A percentile compares a stretch with the other conserved stretches of the same genome.
phyloP scores from a whole-genome alignment of 2,329 filamentous ascomycete species.

The Colletotrichum sp. region DNA sequence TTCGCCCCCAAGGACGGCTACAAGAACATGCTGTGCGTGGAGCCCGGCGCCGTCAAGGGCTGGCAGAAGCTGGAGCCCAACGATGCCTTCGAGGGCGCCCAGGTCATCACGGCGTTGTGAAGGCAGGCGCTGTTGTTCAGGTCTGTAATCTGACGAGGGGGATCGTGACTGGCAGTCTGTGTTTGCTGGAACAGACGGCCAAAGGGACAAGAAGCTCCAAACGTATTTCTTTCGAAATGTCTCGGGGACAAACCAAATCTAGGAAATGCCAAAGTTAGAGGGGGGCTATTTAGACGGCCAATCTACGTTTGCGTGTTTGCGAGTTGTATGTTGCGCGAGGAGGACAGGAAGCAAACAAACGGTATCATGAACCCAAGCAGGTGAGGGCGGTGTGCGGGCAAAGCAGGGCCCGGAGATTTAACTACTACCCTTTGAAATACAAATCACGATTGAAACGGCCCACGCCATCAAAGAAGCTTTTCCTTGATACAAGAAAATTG shows the following conservation, averaged over 20 bases:
- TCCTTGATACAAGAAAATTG: neutral
- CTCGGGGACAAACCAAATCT: neutral
- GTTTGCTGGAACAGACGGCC: neutral
- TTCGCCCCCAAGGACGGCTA: constrained; percentile 90
- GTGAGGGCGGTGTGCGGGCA: neutral
- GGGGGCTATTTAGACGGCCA: constrained; percentile 3
- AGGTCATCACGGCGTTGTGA: constrained; percentile 47
- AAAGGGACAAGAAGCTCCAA: neutral
- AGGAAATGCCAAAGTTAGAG: neutral
- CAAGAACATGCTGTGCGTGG: constrained; percentile 93
- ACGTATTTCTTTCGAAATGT: neutral
- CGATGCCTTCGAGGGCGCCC: constrained; percentile 67
- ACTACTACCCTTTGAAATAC: constrained; percentile 1
- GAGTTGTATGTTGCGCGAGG: neutral
- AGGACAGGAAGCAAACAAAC: neutral
- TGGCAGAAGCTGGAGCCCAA: constrained; percentile 89
- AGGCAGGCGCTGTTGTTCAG: neutral
- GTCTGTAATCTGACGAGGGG: neutral
- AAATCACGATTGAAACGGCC: constrained; percentile 10
- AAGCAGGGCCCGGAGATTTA: constrained; percentile 2
- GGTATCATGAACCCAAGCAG: constrained; percentile 4
- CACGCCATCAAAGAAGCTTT: neutral
- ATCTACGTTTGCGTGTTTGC: neutral
- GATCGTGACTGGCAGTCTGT: neutral
- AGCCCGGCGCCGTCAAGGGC: constrained; percentile 81